phyloP scores from a whole-genome alignment of 2,329 filamentous ascomycete species.

The Dothideomycetidae sp. region DNA sequence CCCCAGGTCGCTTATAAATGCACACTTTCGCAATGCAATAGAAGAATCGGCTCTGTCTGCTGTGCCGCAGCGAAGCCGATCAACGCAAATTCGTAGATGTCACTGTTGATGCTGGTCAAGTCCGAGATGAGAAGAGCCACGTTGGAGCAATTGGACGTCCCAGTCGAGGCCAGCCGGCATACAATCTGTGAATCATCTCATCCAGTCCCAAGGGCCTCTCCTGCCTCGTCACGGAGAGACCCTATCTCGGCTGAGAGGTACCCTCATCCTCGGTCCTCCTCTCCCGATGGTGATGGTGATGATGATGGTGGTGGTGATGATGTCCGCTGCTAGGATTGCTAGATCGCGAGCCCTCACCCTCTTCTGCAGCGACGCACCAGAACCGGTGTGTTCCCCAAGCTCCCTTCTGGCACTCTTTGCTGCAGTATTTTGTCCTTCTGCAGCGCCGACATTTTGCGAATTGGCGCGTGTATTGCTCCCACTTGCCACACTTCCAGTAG shows the following conservation, averaged over 20 bases:
- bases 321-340: not conserved
- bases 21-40: too few relatives aligned
- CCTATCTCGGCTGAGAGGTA: not conserved
- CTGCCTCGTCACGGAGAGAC: not conserved
- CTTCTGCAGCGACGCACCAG: slow-evolving; percentile 74
- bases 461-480: slow-evolving; percentile 92
- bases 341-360: slow-evolving; percentile 13
- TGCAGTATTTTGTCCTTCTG: slow-evolving; percentile 95
- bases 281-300: slow-evolving; percentile 8
- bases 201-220: not conserved
- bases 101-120: too few relatives aligned
- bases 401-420: slow-evolving; percentile 98
- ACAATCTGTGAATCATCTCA: not conserved
- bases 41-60: too few relatives aligned
- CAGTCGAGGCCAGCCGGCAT: not conserved
- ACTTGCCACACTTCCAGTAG: slow-evolving; percentile 95
- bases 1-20: too few relatives aligned
- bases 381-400: slow-evolving; percentile 97
- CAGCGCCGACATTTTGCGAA: slow-evolving; percentile 97
- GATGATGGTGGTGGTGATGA: slow-evolving; percentile 12
- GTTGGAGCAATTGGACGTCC: too few relatives aligned
- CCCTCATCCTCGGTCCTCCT: not conserved
- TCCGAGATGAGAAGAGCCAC: too few relatives aligned
- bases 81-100: too few relatives aligned
- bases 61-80: too few relatives aligned